Evolutionary conservation across 352 stramenopile genomes (phyloP).

Genomic region (Phytophthora aleatoria): DNA sequence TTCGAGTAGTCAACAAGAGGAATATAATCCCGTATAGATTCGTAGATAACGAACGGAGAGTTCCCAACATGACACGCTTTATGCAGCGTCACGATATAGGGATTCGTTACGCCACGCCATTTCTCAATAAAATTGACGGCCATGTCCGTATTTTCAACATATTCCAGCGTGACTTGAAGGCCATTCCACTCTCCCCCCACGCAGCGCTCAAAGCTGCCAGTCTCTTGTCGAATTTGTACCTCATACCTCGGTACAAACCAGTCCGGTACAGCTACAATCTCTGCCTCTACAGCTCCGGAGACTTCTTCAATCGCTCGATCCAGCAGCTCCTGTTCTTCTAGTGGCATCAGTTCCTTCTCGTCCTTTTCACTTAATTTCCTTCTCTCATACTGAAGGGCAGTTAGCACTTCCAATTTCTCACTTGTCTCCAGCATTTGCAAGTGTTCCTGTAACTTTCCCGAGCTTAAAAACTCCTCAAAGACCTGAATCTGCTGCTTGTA

Average conservation of each 20-base stretch:
- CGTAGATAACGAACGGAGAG: constrained; percentile 33
- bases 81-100: constrained; percentile 26
- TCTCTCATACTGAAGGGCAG: constrained; percentile 23
- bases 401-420: constrained; percentile 21
- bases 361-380: constrained; percentile 10
- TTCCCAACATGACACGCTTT: constrained; percentile 31
- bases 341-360: constrained; percentile 8
- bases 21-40: constrained; percentile 15
- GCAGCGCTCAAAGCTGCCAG: not conserved
- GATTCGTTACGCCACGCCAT: constrained; percentile 20
- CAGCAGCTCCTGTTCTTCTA: constrained; percentile 22
- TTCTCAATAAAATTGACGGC: constrained; percentile 5
- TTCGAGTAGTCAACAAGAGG: constrained; percentile 22
- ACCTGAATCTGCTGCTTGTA: constrained; percentile 25
- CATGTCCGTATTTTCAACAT: not conserved
- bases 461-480: constrained; percentile 11
- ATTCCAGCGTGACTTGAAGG: constrained; percentile 22
- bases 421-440: constrained; percentile 1
- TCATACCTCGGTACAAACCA: constrained; percentile 42
- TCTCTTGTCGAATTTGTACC: constrained; percentile 8
- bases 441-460: not conserved
- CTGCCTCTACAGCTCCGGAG: not conserved
- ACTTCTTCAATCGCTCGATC: constrained; percentile 16
- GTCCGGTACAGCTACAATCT: constrained; percentile 10
- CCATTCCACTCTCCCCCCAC: constrained; percentile 32